These are phyloP conservation scores for Colletotrichum sp. DNA, from an alignment of 2,329 filamentous ascomycete species.

Conservation along the genomic window DNA sequence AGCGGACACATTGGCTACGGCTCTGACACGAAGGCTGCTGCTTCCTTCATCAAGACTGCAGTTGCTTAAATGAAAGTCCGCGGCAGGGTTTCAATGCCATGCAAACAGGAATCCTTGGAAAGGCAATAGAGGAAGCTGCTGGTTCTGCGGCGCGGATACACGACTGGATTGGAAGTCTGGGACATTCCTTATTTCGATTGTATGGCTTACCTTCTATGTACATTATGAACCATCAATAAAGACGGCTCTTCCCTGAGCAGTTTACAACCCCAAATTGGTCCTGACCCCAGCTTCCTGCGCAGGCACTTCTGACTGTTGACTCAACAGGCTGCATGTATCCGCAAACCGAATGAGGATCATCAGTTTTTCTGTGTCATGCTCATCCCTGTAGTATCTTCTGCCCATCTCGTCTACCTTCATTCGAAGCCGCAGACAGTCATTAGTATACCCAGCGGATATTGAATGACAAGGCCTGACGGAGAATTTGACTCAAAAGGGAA, in stretches of 20 bases:
- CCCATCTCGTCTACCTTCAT: background rate
- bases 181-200: background rate
- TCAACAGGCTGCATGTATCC: background rate
- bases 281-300: background rate
- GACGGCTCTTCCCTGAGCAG: background rate
- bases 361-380: background rate
- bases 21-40: constrained; percentile 2
- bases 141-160: background rate
- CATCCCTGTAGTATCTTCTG: background rate
- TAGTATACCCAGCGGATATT: background rate
- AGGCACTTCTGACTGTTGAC: background rate
- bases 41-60: constrained; percentile 1
- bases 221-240: background rate
- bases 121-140: background rate
- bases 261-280: background rate
- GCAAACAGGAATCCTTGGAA: background rate
- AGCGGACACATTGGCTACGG: constrained; percentile 7
- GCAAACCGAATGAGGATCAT: background rate
- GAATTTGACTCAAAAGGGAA: background rate
- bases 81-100: background rate
- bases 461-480: background rate
- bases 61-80: background rate
- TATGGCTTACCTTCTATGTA: background rate
- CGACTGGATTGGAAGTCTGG: background rate
- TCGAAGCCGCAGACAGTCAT: background rate